phyloP scores from a whole-genome alignment of 441 rosid species.

The Erodium texanum region DNA sequence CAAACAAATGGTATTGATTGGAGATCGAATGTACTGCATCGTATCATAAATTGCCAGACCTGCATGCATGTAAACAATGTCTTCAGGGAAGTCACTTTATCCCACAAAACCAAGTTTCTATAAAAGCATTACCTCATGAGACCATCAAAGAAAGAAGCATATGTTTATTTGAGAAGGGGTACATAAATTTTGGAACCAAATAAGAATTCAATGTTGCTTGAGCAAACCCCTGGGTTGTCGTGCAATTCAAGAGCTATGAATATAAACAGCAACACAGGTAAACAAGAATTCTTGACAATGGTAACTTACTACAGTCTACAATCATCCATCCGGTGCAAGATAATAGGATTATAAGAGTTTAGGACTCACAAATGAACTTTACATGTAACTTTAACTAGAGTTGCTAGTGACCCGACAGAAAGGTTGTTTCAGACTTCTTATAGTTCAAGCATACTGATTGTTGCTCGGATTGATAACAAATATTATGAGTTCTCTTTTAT shows the following conservation, averaged over 20 bases:
- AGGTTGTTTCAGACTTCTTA: neutral
- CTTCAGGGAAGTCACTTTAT: neutral
- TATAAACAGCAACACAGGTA: neutral
- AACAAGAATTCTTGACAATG: neutral
- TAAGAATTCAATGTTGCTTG: neutral
- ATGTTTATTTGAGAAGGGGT: neutral
- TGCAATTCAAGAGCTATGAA: neutral
- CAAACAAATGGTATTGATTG: conserved; percentile 76
- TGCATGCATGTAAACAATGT: conserved; percentile 18
- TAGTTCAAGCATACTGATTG: neutral
- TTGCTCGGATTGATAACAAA: neutral
- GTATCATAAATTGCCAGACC: conserved; percentile 97
- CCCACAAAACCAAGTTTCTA: neutral
- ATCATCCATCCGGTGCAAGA: neutral
- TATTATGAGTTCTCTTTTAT: neutral
- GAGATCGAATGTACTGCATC: conserved; percentile 84
- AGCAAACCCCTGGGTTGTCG: neutral
- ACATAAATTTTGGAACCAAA: neutral
- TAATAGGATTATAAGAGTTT: neutral
- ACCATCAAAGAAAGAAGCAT: neutral
- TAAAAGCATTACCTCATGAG: neutral
- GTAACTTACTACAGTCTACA: neutral
- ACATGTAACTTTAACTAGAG: neutral
- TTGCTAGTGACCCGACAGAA: neutral
- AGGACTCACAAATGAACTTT: no score